Conservation (phyloP, 169 alveolate species). For the Plasmodium berghei region DNA sequence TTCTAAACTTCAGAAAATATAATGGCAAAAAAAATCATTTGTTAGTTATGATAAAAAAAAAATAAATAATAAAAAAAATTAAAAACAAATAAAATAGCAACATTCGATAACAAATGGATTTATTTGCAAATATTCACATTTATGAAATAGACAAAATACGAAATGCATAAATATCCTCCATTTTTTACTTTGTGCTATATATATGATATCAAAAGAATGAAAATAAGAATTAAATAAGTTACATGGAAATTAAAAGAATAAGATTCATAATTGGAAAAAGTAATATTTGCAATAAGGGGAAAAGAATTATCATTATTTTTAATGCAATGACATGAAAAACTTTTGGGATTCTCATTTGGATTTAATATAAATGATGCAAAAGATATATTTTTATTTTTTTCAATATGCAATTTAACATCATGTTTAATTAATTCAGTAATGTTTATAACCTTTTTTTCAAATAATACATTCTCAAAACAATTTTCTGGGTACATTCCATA, state of each 20-base stretch:
- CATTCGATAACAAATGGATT: too few relatives aligned
- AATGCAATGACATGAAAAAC: constrained; percentile 35
- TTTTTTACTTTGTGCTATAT: too few relatives aligned
- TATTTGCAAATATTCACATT: too few relatives aligned
- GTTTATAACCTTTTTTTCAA: constrained; percentile 15
- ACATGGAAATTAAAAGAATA: not conserved
- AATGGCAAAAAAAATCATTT: too few relatives aligned
- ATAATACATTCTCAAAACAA: constrained; percentile 31
- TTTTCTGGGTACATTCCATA: constrained; percentile 19
- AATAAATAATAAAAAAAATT: too few relatives aligned
- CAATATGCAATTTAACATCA: constrained; percentile 17
- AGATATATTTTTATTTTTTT: constrained; percentile 13
- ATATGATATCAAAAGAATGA: not conserved
- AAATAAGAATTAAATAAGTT: not conserved
- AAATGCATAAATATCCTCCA: not conserved
- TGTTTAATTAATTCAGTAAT: constrained; percentile 13
- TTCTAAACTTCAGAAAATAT: too few relatives aligned
- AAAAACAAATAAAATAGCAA: too few relatives aligned
- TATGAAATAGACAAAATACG: not conserved
- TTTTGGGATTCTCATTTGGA: constrained; percentile 24
- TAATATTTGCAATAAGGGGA: constrained; percentile 5
- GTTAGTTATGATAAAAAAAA: too few relatives aligned
- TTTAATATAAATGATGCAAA: constrained; percentile 34
- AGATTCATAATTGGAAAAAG: constrained; percentile 3
- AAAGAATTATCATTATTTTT: not conserved